Percentiles rank a stretch among this genome's conserved stretches.
Evolutionary conservation across 805 yeast genomes (phyloP).

Genomic region (Starmerella ratchasimensis): DNA sequence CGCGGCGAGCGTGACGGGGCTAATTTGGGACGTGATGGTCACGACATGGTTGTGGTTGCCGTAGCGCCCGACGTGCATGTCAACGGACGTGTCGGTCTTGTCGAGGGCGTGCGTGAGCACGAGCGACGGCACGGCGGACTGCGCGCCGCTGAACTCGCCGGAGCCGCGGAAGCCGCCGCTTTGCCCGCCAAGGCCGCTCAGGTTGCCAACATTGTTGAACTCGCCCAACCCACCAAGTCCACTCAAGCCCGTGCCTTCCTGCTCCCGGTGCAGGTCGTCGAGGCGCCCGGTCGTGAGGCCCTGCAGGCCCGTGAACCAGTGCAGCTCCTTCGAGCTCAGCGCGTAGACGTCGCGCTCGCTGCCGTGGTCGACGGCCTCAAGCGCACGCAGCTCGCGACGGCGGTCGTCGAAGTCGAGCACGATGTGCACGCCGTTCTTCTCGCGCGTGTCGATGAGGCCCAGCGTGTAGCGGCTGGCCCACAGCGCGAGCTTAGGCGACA

Average conservation of each 20-base stretch:
- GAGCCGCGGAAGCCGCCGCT: too few relatives aligned
- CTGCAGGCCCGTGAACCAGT: too few relatives aligned
- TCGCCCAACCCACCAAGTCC: conserved; percentile 6
- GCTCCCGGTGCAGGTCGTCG: conserved; percentile 24
- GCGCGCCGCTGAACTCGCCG: too few relatives aligned
- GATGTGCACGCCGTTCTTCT: background rate
- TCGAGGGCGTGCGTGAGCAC: conserved; percentile 64
- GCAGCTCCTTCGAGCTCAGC: conserved; percentile 54
- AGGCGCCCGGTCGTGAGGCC: too few relatives aligned
- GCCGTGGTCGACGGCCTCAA: conserved; percentile 14
- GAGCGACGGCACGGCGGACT: too few relatives aligned
- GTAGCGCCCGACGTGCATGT: conserved; percentile 26
- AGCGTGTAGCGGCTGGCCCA: conserved; percentile 16
- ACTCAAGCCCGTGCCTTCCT: too few relatives aligned
- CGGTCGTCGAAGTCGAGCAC: conserved; percentile 8
- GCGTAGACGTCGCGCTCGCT: conserved; percentile 32
- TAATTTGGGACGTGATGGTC: conserved; percentile 24
- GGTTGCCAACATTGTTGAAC: too few relatives aligned
- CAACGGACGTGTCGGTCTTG: conserved; percentile 41
- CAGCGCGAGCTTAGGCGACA: conserved; percentile 3
- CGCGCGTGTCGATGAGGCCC: conserved; percentile 11
- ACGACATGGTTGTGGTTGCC: too few relatives aligned
- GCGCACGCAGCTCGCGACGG: conserved; percentile 13
- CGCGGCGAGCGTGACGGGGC: conserved; percentile 27
- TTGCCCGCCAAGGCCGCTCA: too few relatives aligned